Conservation (phyloP, 805 yeast genomes). For the Candida adriatica region DNA sequence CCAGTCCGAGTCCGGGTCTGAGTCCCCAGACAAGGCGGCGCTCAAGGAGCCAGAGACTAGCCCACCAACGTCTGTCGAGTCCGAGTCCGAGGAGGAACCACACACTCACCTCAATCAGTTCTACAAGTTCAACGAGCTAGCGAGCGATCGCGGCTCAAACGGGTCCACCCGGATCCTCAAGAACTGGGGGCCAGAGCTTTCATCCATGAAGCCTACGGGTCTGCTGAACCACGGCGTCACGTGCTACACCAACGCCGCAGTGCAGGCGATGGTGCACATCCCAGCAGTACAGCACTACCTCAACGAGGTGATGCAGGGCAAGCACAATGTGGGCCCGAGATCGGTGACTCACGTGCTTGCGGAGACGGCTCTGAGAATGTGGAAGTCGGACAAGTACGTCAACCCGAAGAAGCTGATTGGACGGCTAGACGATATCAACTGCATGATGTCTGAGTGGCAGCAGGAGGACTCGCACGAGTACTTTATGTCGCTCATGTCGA, state of each 20-base stretch:
- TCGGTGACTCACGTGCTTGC: conserved; percentile 66
- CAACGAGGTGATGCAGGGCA: conserved; percentile 52
- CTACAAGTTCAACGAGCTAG: conserved; percentile 50
- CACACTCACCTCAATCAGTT: conserved; percentile 44
- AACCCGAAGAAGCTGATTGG: conserved; percentile 72
- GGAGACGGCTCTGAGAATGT: conserved; percentile 62
- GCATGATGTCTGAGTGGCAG: conserved; percentile 96
- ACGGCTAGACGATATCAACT: conserved; percentile 75
- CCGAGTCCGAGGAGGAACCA: conserved; percentile 26
- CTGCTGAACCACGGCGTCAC: conserved; percentile 89
- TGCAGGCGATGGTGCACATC: conserved; percentile 83
- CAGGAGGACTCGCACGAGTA: conserved; percentile 98
- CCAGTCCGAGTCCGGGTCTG: neutral
- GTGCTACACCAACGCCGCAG: conserved; percentile 93
- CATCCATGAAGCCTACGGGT: conserved; percentile 52
- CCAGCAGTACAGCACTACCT: conserved; percentile 88
- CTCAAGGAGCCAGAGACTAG: conserved; percentile 9
- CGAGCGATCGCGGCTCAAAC: conserved; percentile 59
- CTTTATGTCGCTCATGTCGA: conserved; percentile 82
- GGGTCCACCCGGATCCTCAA: conserved; percentile 53
- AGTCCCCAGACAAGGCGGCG: conserved; percentile 8
- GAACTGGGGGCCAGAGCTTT: conserved; percentile 57
- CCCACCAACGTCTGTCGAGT: conserved; percentile 29
- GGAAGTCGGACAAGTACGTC: conserved; percentile 46
- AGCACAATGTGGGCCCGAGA: conserved; percentile 42